A percentile compares a stretch with the other conserved stretches of the same genome.
Evolutionary conservation across 257 asterid species (phyloP).

Genomic region (Thymus mandschuricus): DNA sequence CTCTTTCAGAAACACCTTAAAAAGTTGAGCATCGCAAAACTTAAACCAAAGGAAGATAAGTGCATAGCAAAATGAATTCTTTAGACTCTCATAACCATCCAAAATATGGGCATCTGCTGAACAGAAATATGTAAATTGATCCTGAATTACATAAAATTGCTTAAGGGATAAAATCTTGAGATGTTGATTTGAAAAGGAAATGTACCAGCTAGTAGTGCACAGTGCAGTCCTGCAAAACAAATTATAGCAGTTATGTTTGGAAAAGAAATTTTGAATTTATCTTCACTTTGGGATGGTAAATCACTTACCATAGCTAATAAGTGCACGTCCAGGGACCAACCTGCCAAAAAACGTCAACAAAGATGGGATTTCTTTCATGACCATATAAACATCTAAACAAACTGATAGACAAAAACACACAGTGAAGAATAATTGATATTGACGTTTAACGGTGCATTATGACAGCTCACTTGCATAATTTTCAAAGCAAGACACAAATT

Average conservation of each 20-base stretch:
- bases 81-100: conserved; percentile 9
- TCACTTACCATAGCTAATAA: conserved; percentile 86
- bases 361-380: conserved; percentile 11
- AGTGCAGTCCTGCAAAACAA: conserved; percentile 82
- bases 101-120: conserved; percentile 5
- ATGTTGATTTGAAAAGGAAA: conserved; percentile 14
- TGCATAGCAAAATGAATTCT: background rate
- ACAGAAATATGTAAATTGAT: background rate
- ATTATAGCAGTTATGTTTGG: conserved; percentile 28
- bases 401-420: background rate
- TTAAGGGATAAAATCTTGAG: conserved; percentile 2
- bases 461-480: conserved; percentile 2
- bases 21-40: conserved; percentile 22
- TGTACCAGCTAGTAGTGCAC: conserved; percentile 94
- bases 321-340: conserved; percentile 86
- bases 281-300: conserved; percentile 26
- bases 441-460: background rate
- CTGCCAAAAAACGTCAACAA: conserved; percentile 46
- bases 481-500: background rate
- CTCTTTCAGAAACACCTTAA: conserved; percentile 75
- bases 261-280: conserved; percentile 6
- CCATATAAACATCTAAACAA: background rate
- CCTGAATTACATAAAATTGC: conserved; percentile 17
- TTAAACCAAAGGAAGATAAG: conserved; percentile 11
- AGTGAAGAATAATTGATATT: no score